Conservation (phyloP, 495 filamentous ascomycete genomes). For the Lichenothelia convexa region DNA sequence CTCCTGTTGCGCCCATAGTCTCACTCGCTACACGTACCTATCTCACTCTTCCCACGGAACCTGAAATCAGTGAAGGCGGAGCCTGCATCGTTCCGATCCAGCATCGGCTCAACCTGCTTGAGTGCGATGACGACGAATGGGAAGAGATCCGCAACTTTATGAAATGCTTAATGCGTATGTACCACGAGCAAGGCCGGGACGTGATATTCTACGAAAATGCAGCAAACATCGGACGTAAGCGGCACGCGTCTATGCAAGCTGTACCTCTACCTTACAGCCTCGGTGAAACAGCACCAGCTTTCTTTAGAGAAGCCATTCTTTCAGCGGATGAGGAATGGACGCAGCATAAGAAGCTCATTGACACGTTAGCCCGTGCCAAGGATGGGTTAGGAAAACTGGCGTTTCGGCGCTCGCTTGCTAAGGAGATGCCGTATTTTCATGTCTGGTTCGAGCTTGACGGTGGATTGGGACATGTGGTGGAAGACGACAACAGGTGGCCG, state of each 20-base stretch:
- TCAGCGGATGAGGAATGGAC: slow-evolving; percentile 79
- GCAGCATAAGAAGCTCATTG: slow-evolving; percentile 86
- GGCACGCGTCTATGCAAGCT: slow-evolving; percentile 70
- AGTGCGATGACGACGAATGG: slow-evolving; percentile 99
- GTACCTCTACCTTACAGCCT: slow-evolving; percentile 76
- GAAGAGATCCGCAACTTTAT: slow-evolving; percentile 98
- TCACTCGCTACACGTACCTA: slow-evolving; percentile 75
- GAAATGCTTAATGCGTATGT: slow-evolving; percentile 86
- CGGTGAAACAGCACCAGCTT: slow-evolving; percentile 79
- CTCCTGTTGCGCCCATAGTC: slow-evolving; percentile 78
- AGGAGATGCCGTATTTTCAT: slow-evolving; percentile 99
- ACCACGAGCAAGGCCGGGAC: slow-evolving; percentile 73
- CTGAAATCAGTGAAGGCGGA: slow-evolving; percentile 67
- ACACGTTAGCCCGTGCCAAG: slow-evolving; percentile 46
- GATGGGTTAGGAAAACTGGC: slow-evolving; percentile 55
- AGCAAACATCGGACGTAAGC: slow-evolving; percentile 54
- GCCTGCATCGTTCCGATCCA: slow-evolving; percentile 79
- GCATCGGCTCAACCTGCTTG: slow-evolving; percentile 76
- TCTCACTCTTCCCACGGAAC: slow-evolving; percentile 75
- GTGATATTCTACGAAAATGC: slow-evolving; percentile 98
- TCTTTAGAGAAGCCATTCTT: slow-evolving; percentile 89
- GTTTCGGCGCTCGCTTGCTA: slow-evolving; percentile 66
- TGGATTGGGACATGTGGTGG: slow-evolving; percentile 80
- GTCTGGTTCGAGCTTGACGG: slow-evolving; percentile 91
- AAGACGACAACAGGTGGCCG: slow-evolving; percentile 76